Percentiles rank a stretch among this genome's conserved stretches.
Evolutionary conservation across 345 rosid genomes (phyloP).

Genomic region (Moringa oleifera): DNA sequence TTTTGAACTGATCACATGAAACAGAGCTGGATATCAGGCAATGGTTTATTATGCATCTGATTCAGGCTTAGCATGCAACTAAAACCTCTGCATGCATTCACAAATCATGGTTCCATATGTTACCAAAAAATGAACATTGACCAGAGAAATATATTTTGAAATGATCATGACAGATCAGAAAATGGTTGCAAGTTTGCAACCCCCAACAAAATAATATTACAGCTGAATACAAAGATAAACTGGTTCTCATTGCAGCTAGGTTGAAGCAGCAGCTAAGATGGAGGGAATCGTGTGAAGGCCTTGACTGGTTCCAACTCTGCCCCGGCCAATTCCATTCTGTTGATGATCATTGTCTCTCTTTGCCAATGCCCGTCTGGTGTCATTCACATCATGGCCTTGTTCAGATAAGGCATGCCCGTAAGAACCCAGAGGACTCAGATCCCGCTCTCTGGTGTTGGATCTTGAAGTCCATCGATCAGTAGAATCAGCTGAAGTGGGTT

Average conservation of each 20-base stretch:
- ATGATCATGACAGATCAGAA: background rate
- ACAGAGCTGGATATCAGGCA: too few relatives aligned
- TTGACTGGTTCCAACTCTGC: slow-evolving; percentile 23
- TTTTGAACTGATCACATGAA: too few relatives aligned
- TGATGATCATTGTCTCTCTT: slow-evolving; percentile 20
- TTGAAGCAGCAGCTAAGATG: slow-evolving; percentile 4
- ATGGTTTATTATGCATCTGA: too few relatives aligned
- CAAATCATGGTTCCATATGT: too few relatives aligned
- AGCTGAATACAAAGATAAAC: background rate
- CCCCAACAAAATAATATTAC: background rate
- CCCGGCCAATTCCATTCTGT: slow-evolving; percentile 33
- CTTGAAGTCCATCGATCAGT: slow-evolving; percentile 61
- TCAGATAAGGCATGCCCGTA: slow-evolving; percentile 22
- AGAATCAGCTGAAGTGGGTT: slow-evolving; percentile 73
- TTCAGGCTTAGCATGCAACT: too few relatives aligned
- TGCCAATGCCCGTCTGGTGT: slow-evolving; percentile 32
- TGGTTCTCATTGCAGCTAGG: background rate
- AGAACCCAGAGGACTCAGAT: slow-evolving; percentile 35
- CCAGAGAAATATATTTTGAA: too few relatives aligned
- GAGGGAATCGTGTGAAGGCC: slow-evolving; percentile 15
- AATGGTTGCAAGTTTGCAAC: background rate
- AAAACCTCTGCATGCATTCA: too few relatives aligned
- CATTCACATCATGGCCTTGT: slow-evolving; percentile 30
- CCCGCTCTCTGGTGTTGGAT: slow-evolving; percentile 41
- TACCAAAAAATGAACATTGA: too few relatives aligned